Evolutionary conservation across 208 protist genomes (phyloP).

Genomic region (Crithidia bombi): DNA sequence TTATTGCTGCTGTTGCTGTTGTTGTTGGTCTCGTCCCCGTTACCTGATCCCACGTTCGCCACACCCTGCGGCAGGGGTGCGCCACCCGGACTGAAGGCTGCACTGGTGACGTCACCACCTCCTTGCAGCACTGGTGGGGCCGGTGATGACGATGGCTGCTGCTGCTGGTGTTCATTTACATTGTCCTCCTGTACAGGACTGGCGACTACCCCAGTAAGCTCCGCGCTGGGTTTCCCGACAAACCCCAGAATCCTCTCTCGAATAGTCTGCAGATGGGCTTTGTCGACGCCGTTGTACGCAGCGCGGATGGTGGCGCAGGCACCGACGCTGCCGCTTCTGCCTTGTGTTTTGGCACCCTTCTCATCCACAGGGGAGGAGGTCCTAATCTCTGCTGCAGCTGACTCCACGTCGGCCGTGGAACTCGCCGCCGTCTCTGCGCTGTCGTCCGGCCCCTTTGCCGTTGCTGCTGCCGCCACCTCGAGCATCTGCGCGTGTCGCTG

Average conservation of each 20-base stretch:
- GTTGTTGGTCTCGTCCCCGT: neutral
- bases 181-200: neutral
- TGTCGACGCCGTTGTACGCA: conserved; percentile 20
- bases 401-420: neutral
- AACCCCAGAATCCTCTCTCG: conserved; percentile 33
- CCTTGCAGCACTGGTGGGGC: neutral
- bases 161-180: neutral
- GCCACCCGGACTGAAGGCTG: neutral
- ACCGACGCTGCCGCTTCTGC: conserved; percentile 18
- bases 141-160: neutral
- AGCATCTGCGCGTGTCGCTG: conserved; percentile 25
- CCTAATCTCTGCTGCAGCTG: neutral
- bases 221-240: conserved; percentile 13
- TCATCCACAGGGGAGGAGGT: no score
- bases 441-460: no score
- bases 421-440: neutral
- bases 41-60: neutral
- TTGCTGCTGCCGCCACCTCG: neutral
- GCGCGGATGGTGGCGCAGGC: conserved; percentile 34
- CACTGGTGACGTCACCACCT: neutral
- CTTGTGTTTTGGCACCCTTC: no score
- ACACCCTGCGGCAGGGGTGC: neutral
- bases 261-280: conserved; percentile 25
- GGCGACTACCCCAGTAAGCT: neutral
- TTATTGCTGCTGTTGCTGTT: neutral